Evolutionary conservation across 352 stramenopile genomes (phyloP).

Genomic region (Pythium dissotocum): DNA sequence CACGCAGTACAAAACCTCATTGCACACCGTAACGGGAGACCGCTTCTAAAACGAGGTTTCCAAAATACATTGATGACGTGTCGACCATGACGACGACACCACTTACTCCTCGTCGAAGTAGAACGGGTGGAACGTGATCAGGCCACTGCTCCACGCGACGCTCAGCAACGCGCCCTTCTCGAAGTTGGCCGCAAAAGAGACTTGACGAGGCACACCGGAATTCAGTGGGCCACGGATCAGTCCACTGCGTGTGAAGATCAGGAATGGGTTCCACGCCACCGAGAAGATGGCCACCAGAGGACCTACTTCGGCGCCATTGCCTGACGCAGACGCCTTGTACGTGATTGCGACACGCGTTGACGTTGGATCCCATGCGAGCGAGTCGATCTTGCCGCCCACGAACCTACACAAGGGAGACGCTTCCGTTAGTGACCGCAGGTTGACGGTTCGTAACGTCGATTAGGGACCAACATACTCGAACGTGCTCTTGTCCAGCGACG

Average conservation of each 20-base stretch:
- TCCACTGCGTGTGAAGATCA: conserved; percentile 59
- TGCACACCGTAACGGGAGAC: neutral
- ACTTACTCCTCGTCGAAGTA: conserved; percentile 57
- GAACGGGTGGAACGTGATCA: conserved; percentile 81
- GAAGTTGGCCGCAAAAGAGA: conserved; percentile 70
- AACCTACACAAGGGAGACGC: conserved; percentile 22
- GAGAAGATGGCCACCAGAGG: conserved; percentile 72
- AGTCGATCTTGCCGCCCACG: conserved; percentile 60
- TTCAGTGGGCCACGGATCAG: conserved; percentile 53
- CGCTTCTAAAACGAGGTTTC: conserved; percentile 9
- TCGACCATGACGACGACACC: neutral
- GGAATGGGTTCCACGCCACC: conserved; percentile 66
- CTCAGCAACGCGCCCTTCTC: conserved; percentile 68
- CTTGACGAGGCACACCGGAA: conserved; percentile 51
- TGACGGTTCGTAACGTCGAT: too few relatives aligned
- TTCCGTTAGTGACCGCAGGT: too few relatives aligned
- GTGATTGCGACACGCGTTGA: conserved; percentile 66
- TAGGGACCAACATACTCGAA: conserved; percentile 42
- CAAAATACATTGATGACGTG: neutral
- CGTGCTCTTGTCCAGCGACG: conserved; percentile 61
- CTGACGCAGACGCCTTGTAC: conserved; percentile 34
- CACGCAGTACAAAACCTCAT: too few relatives aligned
- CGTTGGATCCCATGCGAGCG: conserved; percentile 72
- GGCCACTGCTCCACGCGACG: conserved; percentile 72
- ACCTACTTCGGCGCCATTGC: conserved; percentile 31